Percentiles rank a stretch among this genome's conserved stretches.
Evolutionary conservation across 2,329 filamentous ascomycete genomes (phyloP).

Genomic region (Falciphora oryzae): DNA sequence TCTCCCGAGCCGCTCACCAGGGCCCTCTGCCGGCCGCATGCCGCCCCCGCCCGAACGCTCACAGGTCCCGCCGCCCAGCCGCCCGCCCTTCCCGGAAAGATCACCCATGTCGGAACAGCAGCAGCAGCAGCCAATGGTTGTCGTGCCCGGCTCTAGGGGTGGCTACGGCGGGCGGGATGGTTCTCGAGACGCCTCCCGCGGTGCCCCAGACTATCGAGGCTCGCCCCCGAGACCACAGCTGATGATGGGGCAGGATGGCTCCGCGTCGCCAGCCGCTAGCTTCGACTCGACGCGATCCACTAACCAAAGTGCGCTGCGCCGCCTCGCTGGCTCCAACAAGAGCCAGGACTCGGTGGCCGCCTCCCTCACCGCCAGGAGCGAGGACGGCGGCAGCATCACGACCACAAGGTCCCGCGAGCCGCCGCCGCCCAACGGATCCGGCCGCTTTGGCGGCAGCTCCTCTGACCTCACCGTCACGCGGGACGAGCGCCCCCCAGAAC

Average conservation of each 20-base stretch:
- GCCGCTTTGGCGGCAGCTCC: slow-evolving; percentile 18
- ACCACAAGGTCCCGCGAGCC: slow-evolving; percentile 46
- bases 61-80: neutral
- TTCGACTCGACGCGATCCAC: slow-evolving; percentile 42
- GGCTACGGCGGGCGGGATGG: slow-evolving; percentile 11
- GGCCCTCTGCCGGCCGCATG: too few species aligned
- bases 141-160: slow-evolving; percentile 11
- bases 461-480: slow-evolving; percentile 12
- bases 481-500: slow-evolving; percentile 51
- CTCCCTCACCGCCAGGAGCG: slow-evolving; percentile 42
- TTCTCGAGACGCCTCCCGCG: neutral
- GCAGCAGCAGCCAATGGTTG: slow-evolving; percentile 9
- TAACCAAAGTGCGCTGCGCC: slow-evolving; percentile 38
- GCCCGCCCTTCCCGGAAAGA: neutral
- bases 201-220: slow-evolving; percentile 5
- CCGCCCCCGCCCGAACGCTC: neutral
- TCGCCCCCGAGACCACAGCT: slow-evolving; percentile 24
- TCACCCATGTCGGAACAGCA: neutral
- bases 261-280: slow-evolving; percentile 44
- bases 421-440: slow-evolving; percentile 14
- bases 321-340: slow-evolving; percentile 44
- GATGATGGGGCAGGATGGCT: slow-evolving; percentile 21
- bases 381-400: slow-evolving; percentile 42
- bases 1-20: neutral
- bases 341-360: slow-evolving; percentile 53